phyloP scores from a whole-genome alignment of 495 filamentous ascomycete species.

The Aspergillus affinis region DNA sequence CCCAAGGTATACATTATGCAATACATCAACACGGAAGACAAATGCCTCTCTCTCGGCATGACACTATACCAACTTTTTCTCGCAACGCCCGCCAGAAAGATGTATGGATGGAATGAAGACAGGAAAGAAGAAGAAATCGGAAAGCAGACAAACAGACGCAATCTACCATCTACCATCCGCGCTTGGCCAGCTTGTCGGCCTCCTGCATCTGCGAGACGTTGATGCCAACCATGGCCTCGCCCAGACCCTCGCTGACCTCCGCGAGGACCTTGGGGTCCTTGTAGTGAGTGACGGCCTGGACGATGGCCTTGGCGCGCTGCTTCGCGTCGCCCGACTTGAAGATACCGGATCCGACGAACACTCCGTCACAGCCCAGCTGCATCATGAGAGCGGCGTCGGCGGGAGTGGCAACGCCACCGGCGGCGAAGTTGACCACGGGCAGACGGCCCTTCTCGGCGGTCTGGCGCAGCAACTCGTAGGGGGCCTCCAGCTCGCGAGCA shows the following conservation, averaged over 20 bases:
- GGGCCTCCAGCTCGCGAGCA: slow-evolving; percentile 78
- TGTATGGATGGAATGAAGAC: neutral
- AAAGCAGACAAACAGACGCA: neutral
- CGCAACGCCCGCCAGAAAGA: slow-evolving; percentile 20
- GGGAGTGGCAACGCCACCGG: slow-evolving; percentile 94
- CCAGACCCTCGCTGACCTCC: slow-evolving; percentile 80
- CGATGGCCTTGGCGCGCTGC: slow-evolving; percentile 87
- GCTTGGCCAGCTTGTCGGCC: slow-evolving; percentile 75
- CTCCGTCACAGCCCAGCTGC: slow-evolving; percentile 96
- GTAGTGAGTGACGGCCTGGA: slow-evolving; percentile 88
- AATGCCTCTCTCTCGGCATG: neutral
- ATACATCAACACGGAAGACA: slow-evolving; percentile 2
- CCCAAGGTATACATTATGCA: neutral
- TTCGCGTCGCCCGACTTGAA: slow-evolving; percentile 92
- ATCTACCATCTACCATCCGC: slow-evolving; percentile 86
- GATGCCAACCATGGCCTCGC: slow-evolving; percentile 95
- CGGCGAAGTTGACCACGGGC: slow-evolving; percentile 97
- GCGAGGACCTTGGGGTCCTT: slow-evolving; percentile 84
- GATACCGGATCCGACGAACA: slow-evolving; percentile 95
- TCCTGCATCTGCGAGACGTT: slow-evolving; percentile 74
- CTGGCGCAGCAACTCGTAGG: slow-evolving; percentile 77
- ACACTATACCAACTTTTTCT: slow-evolving; percentile 16
- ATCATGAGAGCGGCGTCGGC: slow-evolving; percentile 99
- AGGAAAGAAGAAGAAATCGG: slow-evolving; percentile 8
- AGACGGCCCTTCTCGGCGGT: slow-evolving; percentile 83